Conservation (phyloP, 768 basidiomycete genomes). For the Russula earlei region DNA sequence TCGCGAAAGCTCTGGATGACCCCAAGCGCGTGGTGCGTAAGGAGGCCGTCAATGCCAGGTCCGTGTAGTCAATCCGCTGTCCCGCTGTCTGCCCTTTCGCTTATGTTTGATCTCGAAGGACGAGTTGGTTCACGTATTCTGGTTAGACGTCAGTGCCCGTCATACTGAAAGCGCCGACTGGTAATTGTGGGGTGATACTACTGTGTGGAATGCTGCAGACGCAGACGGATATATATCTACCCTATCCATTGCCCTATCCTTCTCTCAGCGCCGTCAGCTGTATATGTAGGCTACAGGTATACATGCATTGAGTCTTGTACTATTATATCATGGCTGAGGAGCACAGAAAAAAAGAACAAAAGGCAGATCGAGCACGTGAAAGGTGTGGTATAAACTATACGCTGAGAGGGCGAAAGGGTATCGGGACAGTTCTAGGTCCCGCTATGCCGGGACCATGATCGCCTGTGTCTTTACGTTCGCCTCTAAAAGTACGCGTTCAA, state of each 20-base stretch:
- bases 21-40: slow-evolving; percentile 76
- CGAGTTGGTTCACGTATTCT: slow-evolving; percentile 16
- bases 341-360: not conserved
- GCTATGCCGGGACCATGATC: slow-evolving; percentile 63
- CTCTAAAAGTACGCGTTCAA: slow-evolving; percentile 61
- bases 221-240: not conserved
- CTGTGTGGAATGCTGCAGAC: not conserved
- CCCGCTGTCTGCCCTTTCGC: not conserved
- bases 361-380: slow-evolving; percentile 13
- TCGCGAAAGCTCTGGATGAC: slow-evolving; percentile 78
- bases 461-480: slow-evolving; percentile 69
- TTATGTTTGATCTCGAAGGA: not conserved
- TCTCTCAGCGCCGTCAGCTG: not conserved
- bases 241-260: not conserved
- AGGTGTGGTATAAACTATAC: not conserved
- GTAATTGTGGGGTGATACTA: not conserved
- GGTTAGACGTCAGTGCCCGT: slow-evolving; percentile 4
- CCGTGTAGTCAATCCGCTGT: not conserved
- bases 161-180: not conserved
- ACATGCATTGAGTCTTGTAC: slow-evolving; percentile 13
- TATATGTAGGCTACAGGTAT: slow-evolving; percentile 16
- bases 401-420: not conserved
- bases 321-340: not conserved
- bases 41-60: slow-evolving; percentile 81
- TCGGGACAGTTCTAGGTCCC: not conserved